phyloP scores from a whole-genome alignment of 2,329 filamentous ascomycete genomes.

The Lomentospora prolificans region DNA sequence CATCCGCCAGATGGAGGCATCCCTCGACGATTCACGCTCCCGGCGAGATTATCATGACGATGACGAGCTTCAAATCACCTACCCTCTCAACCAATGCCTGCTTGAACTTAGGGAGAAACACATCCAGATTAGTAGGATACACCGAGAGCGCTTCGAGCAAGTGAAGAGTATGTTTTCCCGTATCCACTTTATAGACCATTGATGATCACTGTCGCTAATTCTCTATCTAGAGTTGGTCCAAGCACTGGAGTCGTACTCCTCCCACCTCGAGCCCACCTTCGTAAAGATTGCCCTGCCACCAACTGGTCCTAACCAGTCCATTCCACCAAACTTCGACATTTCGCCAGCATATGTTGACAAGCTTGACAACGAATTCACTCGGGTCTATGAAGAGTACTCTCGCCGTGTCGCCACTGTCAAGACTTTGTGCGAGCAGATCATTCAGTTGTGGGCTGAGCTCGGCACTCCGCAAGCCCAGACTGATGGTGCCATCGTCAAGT shows the following conservation, averaged over 20 bases:
- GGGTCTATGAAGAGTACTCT: conserved; percentile 94
- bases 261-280: conserved; percentile 84
- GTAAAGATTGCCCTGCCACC: conserved; percentile 79
- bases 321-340: conserved; percentile 83
- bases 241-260: conserved; percentile 91
- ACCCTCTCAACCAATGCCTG: conserved; percentile 72
- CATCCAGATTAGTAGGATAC: conserved; percentile 64
- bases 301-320: conserved; percentile 62
- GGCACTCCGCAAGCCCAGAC: conserved; percentile 91
- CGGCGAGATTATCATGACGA: conserved; percentile 56
- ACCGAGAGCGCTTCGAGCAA: conserved; percentile 89
- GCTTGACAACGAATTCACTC: conserved; percentile 82
- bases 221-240: conserved; percentile 66
- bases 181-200: background rate
- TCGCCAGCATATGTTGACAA: conserved; percentile 78
- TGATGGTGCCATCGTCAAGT: conserved; percentile 76
- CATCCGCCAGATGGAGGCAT: conserved; percentile 89
- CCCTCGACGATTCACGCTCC: conserved; percentile 66
- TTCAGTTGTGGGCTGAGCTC: conserved; percentile 91
- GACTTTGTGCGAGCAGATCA: conserved; percentile 69
- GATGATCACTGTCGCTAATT: conserved; percentile 10
- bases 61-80: conserved; percentile 67
- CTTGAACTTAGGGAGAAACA: conserved; percentile 79
- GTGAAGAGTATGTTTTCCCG: conserved; percentile 63
- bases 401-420: conserved; percentile 70